Conservation (phyloP, 164 flowering plant species). For the Annona squamosa region DNA sequence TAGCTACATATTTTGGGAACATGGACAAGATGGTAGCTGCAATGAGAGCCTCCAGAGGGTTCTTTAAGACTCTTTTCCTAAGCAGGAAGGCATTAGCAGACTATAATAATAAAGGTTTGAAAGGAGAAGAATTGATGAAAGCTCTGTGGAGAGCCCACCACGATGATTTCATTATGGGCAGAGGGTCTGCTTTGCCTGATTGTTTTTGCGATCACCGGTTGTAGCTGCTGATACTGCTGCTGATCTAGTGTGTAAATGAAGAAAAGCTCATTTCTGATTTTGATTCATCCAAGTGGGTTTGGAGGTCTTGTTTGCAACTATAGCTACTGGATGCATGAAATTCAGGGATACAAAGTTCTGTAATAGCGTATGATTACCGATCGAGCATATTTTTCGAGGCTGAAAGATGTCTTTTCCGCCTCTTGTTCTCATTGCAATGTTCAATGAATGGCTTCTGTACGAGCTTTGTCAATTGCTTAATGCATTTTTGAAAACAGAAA, state of each 20-base stretch:
- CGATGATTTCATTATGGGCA: conserved; percentile 68
- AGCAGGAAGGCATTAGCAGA: conserved; percentile 76
- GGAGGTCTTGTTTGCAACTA: no score
- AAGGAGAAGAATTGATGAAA: conserved; percentile 43
- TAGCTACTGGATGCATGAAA: no score
- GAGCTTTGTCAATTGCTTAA: no score
- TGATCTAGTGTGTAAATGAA: neutral
- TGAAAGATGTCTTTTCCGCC: no score
- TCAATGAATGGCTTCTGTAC: no score
- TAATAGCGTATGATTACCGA: no score
- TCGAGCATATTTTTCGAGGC: no score
- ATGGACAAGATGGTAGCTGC: conserved; percentile 99
- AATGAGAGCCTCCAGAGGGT: conserved; percentile 69
- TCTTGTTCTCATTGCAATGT: no score
- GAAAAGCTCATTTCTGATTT: neutral
- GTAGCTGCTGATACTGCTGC: conserved; percentile 19
- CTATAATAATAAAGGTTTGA: conserved; percentile 40
- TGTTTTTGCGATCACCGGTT: conserved; percentile 86
- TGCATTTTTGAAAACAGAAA: no score
- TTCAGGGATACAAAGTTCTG: no score
- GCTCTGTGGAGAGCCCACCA: conserved; percentile 68
- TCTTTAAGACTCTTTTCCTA: conserved; percentile 63
- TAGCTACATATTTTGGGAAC: conserved; percentile 95
- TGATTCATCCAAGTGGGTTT: neutral
- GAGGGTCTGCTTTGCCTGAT: conserved; percentile 87